Percentiles rank a stretch among this genome's conserved stretches.
These are phyloP conservation scores for Beta corolliflora DNA, from an alignment of 179 eudicot genomes.

Conservation along the genomic window DNA sequence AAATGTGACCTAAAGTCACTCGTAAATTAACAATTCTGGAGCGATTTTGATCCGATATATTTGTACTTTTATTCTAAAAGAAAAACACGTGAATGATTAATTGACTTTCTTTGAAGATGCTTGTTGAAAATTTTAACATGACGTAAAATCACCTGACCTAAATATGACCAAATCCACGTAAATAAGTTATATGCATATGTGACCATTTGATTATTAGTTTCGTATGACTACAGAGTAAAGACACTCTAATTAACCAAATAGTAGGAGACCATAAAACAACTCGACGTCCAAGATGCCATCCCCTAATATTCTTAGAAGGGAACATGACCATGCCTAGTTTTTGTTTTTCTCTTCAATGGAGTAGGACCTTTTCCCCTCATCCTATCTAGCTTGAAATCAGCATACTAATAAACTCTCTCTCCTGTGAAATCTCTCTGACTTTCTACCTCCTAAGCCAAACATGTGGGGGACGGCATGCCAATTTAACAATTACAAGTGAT, in stretches of 20 bases:
- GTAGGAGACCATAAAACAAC: slow-evolving; percentile 14
- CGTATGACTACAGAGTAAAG: background rate
- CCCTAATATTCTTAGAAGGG: slow-evolving; percentile 19
- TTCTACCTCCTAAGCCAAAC: slow-evolving; percentile 8
- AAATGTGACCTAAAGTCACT: too few species aligned
- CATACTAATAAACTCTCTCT: background rate
- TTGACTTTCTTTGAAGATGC: too few species aligned
- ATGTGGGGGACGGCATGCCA: slow-evolving; percentile 23
- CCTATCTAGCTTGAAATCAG: background rate
- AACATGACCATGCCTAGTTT: slow-evolving; percentile 20
- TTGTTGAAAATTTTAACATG: background rate
- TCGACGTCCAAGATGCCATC: slow-evolving; percentile 2
- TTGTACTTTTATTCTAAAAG: too few species aligned
- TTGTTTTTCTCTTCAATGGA: slow-evolving; percentile 5
- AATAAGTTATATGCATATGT: background rate
- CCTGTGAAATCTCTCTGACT: background rate
- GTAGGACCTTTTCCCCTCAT: slow-evolving; percentile 5
- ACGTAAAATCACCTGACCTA: background rate
- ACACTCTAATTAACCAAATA: background rate
- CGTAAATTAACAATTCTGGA: too few species aligned
- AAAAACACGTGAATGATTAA: too few species aligned
- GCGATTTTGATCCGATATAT: too few species aligned
- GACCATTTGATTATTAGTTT: background rate
- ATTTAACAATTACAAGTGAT: slow-evolving; percentile 4
- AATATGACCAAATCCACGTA: background rate